Conservation (phyloP, 345 rosid species). For the Ceriops decandra region DNA sequence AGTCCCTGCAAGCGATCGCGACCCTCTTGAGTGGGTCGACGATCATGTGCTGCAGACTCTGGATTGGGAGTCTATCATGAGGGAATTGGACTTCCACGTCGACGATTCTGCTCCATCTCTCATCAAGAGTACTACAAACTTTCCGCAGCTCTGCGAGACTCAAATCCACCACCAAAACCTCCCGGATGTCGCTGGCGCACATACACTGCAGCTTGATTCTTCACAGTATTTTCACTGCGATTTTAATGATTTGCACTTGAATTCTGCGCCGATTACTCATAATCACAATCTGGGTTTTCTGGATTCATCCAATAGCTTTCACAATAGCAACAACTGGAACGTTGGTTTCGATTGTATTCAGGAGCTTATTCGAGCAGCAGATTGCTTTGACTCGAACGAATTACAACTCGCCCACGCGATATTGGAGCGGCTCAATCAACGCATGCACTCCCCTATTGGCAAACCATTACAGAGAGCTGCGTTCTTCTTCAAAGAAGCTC, state of each 20-base stretch:
- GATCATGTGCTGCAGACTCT: slow-evolving; percentile 60
- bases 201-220: slow-evolving; percentile 13
- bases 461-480: slow-evolving; percentile 87
- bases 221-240: slow-evolving; percentile 35
- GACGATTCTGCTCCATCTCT: slow-evolving; percentile 51
- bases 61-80: slow-evolving; percentile 92
- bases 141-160: slow-evolving; percentile 18
- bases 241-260: slow-evolving; percentile 43
- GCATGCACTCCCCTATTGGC: slow-evolving; percentile 52
- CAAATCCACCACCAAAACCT: slow-evolving; percentile 21
- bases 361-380: slow-evolving; percentile 77
- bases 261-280: slow-evolving; percentile 24
- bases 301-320: slow-evolving; percentile 27
- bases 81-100: slow-evolving; percentile 58
- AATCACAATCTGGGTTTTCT: slow-evolving; percentile 13
- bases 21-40: slow-evolving; percentile 39
- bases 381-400: slow-evolving; percentile 75
- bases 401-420: slow-evolving; percentile 68
- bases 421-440: slow-evolving; percentile 72
- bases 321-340: slow-evolving; percentile 13
- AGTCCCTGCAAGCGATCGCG: slow-evolving; percentile 17
- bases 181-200: slow-evolving; percentile 20
- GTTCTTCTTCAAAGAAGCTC: slow-evolving; percentile 86
- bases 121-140: background rate
- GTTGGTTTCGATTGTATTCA: slow-evolving; percentile 51